Evolutionary conservation across 108 stramenopile genomes (phyloP).

Genomic region (Nitzschia inconspicua): DNA sequence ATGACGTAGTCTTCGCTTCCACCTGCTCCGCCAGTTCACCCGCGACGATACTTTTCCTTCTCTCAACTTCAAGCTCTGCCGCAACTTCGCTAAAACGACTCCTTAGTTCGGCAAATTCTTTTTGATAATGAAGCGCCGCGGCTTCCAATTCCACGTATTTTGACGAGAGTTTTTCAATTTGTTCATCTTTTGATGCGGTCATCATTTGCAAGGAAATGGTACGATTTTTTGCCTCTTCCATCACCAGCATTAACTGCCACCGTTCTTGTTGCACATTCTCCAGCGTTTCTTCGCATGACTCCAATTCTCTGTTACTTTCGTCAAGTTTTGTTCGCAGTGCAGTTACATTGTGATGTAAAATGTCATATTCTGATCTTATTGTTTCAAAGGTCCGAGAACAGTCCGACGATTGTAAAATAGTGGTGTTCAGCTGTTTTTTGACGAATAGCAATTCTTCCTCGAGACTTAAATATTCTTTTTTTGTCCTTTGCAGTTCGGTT

Average conservation of each 20-base stretch:
- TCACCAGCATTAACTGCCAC: no score
- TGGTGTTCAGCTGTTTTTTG: background rate
- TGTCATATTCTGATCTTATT: conserved; percentile 4
- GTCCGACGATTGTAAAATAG: background rate
- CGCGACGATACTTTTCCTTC: no score
- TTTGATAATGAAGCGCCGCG: no score
- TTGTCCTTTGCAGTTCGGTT: background rate
- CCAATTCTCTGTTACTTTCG: background rate
- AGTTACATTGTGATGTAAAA: background rate
- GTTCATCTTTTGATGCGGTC: no score
- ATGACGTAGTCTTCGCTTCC: no score
- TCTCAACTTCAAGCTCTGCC: no score
- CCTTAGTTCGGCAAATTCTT: no score
- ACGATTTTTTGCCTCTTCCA: no score
- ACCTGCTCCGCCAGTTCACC: no score
- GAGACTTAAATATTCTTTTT: background rate
- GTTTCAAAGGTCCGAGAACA: background rate
- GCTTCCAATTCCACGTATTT: background rate
- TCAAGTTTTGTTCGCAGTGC: background rate
- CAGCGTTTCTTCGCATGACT: conserved; percentile 1
- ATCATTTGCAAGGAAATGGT: no score
- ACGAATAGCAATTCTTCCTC: background rate
- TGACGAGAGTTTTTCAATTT: background rate
- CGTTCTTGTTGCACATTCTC: background rate
- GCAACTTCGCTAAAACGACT: no score